These are phyloP conservation scores for Brassica incana DNA, from an alignment of 345 rosid species.

Conservation along the genomic window DNA sequence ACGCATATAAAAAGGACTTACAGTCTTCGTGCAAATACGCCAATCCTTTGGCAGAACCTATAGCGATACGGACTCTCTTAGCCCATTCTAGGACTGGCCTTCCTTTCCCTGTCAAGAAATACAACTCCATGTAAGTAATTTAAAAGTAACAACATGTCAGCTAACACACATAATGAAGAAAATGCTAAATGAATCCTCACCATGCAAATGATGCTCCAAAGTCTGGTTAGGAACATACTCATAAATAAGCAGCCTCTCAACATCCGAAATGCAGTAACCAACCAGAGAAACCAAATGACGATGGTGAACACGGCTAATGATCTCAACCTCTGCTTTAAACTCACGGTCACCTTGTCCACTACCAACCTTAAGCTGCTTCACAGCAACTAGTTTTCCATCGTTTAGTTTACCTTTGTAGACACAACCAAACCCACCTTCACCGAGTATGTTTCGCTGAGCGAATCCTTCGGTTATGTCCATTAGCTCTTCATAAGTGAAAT, in stretches of 20 bases:
- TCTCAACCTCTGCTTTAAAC: conserved; percentile 93
- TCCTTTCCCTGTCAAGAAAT: conserved; percentile 48
- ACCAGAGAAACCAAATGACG: conserved; percentile 91
- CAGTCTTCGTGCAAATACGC: conserved; percentile 98
- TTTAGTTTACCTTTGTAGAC: conserved; percentile 65
- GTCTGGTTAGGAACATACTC: conserved; percentile 89
- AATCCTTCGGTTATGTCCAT: conserved; percentile 85
- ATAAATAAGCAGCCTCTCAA: conserved; percentile 73
- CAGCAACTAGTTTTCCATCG: conserved; percentile 69
- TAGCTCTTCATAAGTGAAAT: conserved; percentile 72
- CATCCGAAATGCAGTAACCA: conserved; percentile 72
- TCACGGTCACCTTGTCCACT: conserved; percentile 99
- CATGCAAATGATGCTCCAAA: conserved; percentile 91
- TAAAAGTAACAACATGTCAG: not conserved
- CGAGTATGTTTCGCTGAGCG: conserved; percentile 63
- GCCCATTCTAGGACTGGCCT: conserved; percentile 74
- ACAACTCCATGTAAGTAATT: not conserved
- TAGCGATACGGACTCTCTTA: conserved; percentile 77
- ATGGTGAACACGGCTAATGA: conserved; percentile 93
- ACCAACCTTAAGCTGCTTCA: conserved; percentile 91
- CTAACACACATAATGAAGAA: not conserved
- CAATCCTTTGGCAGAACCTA: conserved; percentile 96
- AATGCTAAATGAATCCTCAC: conserved; percentile 45
- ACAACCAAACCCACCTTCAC: conserved; percentile 97
- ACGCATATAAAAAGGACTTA: conserved; percentile 41